Percentiles rank a stretch among this genome's conserved stretches.
These are phyloP conservation scores for Haematococcus lacustris DNA, from an alignment of 139 green algal genomes.

Conservation along the genomic window DNA sequence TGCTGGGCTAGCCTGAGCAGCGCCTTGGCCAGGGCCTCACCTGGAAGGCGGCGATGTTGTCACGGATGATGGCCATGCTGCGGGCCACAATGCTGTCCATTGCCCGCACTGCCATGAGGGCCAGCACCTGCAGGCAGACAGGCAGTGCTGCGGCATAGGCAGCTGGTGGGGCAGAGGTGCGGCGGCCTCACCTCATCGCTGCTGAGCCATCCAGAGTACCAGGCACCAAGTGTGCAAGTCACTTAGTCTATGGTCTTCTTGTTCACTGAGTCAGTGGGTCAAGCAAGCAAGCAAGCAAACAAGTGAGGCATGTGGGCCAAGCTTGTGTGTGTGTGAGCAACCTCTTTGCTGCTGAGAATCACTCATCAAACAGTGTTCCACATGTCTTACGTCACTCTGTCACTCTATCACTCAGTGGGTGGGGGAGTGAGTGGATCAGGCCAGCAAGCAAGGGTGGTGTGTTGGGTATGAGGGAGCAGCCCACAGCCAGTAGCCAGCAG, in stretches of 20 bases:
- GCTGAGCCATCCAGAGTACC: background rate
- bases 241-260: background rate
- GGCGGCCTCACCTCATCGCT: background rate
- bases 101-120: conserved; percentile 48
- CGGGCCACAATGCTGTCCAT: conserved; percentile 25
- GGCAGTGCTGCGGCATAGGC: background rate
- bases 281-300: background rate
- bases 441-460: too few species aligned
- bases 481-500: too few species aligned
- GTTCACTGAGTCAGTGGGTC: background rate
- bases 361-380: too few species aligned
- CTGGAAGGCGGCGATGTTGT: conserved; percentile 34
- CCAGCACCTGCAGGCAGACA: conserved; percentile 46
- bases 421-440: too few species aligned
- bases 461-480: too few species aligned
- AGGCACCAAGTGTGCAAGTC: background rate
- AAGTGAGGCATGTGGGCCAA: background rate
- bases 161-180: background rate
- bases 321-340: too few species aligned
- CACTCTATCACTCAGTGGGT: too few species aligned
- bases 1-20: too few species aligned
- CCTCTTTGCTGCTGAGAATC: too few species aligned
- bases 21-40: too few species aligned
- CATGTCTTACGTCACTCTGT: too few species aligned
- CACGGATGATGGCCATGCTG: conserved; percentile 33